phyloP scores from a whole-genome alignment of 129 eudicot species.

The Rutidosis leptorrhynchoides region DNA sequence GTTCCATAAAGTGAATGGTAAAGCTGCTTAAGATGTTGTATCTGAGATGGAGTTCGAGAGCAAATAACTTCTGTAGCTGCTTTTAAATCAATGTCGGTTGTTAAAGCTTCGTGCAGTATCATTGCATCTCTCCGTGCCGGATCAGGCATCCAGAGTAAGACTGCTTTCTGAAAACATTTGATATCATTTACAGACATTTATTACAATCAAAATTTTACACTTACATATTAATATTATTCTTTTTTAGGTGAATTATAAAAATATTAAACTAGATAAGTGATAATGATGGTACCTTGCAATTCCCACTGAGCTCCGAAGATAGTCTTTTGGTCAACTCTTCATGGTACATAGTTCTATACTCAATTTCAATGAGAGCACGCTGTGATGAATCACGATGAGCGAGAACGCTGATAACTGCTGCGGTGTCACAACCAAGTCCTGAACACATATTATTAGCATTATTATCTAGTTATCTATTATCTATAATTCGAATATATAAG shows the following conservation, averaged over 20 bases:
- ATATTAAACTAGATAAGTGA: neutral
- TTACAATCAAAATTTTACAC: neutral
- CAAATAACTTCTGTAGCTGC: constrained; percentile 87
- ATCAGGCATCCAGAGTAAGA: constrained; percentile 74
- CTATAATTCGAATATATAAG: neutral
- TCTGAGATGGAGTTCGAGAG: constrained; percentile 64
- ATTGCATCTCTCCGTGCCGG: constrained; percentile 78
- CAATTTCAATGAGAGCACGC: constrained; percentile 70
- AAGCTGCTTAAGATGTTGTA: constrained; percentile 66
- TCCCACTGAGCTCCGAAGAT: constrained; percentile 69
- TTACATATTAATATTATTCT: constrained; percentile 5
- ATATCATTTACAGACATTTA: neutral
- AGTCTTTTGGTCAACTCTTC: constrained; percentile 67
- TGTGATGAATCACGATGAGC: constrained; percentile 88
- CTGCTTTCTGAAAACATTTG: constrained; percentile 57
- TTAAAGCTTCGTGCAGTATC: constrained; percentile 47
- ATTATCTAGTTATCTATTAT: neutral
- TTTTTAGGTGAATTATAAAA: no score
- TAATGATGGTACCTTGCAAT: constrained; percentile 46
- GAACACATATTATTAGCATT: constrained; percentile 11
- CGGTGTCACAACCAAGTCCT: constrained; percentile 91
- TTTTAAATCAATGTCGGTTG: constrained; percentile 41
- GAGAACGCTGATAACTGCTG: constrained; percentile 62
- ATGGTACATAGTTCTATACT: constrained; percentile 55
- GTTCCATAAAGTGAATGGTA: constrained; percentile 47